Base-by-base conservation (phyloP, 805 yeast genomes). In the Kazachstania viticola region DNA sequence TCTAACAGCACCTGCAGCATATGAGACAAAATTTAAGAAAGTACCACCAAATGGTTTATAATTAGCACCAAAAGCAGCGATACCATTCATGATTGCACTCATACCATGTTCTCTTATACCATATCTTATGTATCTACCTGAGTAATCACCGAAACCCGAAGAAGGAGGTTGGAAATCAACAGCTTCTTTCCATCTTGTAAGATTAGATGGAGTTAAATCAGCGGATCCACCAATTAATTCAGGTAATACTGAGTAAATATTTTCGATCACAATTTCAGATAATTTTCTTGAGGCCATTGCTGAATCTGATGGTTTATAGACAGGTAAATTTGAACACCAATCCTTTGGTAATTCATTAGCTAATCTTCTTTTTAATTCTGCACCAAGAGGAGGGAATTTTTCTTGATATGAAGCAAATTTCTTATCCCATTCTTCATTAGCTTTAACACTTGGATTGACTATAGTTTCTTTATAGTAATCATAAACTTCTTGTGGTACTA, bases 81-180 rank as follows among this genome's bases (percentile, higher is more conserved):
- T 80, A 79, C 98, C 98, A 66, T 91, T 88, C 75, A 87, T 72
- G 61, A 87, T 80, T 44, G 96, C 95, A 67, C 95, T 95, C 96
- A 88, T 85, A 62, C 83, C 96, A 65, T 91, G 97, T 71, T 88
- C 98, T 67, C 98, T 80, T 45, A 88, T 95, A 77, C 98, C 98
- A 61, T 79, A 88, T 68, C 96, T 79, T 63, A 88, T 70, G 69
- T 88, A 88, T 60, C 95, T 79, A 58, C 98, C 98, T 36, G 75
- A 42, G 70, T 79, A 87, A 54, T 75, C 75, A 62, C 97, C 97
- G 46, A 83, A 65, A 29, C 75, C 75, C 38, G 84, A 64, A 35
- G 73, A 54, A 34, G 84, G 82, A 34, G 91, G 82, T 73, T 91
- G 95, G 87, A 87, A 88, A 63, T 87, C 95, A 45, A 72, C 73